phyloP scores from a whole-genome alignment of 768 basidiomycete species.

The Chalciporus pseudorubinellus region DNA sequence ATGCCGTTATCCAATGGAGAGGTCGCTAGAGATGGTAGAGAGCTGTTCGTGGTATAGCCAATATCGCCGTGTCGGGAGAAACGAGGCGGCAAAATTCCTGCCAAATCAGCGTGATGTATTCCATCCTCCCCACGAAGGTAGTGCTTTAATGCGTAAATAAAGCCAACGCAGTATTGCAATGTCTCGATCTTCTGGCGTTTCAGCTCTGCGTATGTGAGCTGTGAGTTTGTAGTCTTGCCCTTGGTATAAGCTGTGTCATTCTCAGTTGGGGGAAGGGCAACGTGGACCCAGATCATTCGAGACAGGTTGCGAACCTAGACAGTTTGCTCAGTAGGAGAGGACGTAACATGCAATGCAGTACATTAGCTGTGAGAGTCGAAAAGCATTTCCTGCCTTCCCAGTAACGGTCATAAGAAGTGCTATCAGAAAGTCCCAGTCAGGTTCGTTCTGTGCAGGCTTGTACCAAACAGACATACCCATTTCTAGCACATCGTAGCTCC shows the following conservation, averaged over 20 bases:
- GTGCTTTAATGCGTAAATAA: conserved; percentile 70
- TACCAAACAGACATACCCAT: conserved; percentile 47
- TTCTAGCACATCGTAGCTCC: conserved; percentile 41
- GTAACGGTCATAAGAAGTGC: conserved; percentile 83
- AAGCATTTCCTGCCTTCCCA: conserved; percentile 90
- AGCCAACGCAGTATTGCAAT: conserved; percentile 66
- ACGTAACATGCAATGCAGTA: conserved; percentile 20
- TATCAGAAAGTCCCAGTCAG: conserved; percentile 28
- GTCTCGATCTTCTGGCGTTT: conserved; percentile 66
- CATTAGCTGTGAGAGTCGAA: conserved; percentile 64
- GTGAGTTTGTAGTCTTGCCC: conserved; percentile 49
- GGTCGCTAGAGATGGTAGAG: conserved; percentile 7
- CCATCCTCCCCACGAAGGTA: conserved; percentile 87
- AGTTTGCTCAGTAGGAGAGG: background rate
- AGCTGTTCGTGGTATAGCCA: conserved; percentile 38
- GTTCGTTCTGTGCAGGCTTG: background rate
- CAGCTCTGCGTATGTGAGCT: conserved; percentile 51
- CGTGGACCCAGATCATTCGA: conserved; percentile 78
- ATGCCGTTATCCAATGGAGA: conserved; percentile 31
- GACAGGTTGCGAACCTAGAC: conserved; percentile 65
- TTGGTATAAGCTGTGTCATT: conserved; percentile 41
- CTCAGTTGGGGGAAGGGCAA: conserved; percentile 59
- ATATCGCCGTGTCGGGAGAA: conserved; percentile 49
- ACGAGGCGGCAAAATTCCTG: conserved; percentile 60
- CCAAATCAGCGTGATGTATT: conserved; percentile 62